Conservation (phyloP, 2,329 filamentous ascomycete species). For the Neonectria hederae region DNA sequence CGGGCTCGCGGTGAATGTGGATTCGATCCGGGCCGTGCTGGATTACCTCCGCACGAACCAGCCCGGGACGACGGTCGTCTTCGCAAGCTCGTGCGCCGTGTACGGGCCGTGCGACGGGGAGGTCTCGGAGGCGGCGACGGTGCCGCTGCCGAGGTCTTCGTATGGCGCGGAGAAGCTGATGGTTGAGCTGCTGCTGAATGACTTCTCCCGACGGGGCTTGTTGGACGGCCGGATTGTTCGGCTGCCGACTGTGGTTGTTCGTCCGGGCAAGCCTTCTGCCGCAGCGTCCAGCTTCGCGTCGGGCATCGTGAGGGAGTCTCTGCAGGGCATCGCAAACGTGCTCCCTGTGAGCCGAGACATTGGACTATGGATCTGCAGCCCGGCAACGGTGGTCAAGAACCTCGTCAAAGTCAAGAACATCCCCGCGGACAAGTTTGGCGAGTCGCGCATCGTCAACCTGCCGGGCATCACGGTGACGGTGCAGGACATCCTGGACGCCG, state of each 20-base stretch:
- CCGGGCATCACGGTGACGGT: conserved; percentile 62
- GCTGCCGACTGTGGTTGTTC: conserved; percentile 68
- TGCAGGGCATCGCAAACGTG: conserved; percentile 55
- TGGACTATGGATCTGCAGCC: conserved; percentile 62
- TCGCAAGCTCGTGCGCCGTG: conserved; percentile 68
- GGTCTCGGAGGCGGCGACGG: conserved; percentile 38
- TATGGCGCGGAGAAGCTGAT: conserved; percentile 72
- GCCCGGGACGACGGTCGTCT: conserved; percentile 64
- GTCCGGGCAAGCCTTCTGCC: conserved; percentile 67
- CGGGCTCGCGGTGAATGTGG: conserved; percentile 66
- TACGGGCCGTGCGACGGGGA: conserved; percentile 53
- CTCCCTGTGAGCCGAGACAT: conserved; percentile 59
- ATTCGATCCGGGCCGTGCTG: conserved; percentile 63
- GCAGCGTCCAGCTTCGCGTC: conserved; percentile 69
- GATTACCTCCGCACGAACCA: conserved; percentile 57
- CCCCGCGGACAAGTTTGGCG: conserved; percentile 50
- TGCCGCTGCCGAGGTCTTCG: conserved; percentile 61
- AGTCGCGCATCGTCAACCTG: conserved; percentile 58
- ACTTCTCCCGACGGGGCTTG: conserved; percentile 58
- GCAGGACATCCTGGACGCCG: conserved; percentile 62
- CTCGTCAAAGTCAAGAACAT: conserved; percentile 56
- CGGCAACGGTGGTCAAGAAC: conserved; percentile 59
- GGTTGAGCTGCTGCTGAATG: conserved; percentile 56
- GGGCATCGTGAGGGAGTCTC: conserved; percentile 68
- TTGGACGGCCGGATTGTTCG: conserved; percentile 66